Percentiles rank a stretch among this genome's conserved stretches.
These are phyloP conservation scores for Globisporangium spiculum DNA, from an alignment of 352 stramenopile species.

Conservation along the genomic window DNA sequence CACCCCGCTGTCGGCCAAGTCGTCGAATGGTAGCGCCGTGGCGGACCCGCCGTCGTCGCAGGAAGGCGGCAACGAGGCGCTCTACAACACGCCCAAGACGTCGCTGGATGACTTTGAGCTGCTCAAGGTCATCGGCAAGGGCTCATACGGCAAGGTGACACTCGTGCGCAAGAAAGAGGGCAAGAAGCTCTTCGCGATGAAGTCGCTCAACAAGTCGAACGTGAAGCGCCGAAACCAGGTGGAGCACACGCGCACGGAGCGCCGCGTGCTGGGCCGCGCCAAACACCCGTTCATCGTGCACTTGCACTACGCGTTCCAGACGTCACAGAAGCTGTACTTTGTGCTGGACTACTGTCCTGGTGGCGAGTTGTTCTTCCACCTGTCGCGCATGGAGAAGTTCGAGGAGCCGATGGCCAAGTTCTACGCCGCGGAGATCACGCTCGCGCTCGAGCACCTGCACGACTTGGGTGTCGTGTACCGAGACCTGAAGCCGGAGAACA, in stretches of 20 bases:
- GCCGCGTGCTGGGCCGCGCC: slow-evolving; percentile 80
- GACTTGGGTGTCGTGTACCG: slow-evolving; percentile 87
- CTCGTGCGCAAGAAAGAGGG: slow-evolving; percentile 83
- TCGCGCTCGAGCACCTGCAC: slow-evolving; percentile 89
- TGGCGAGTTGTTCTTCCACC: slow-evolving; percentile 90
- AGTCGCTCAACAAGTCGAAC: slow-evolving; percentile 89
- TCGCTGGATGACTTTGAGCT: slow-evolving; percentile 91
- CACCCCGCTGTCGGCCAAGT: slow-evolving; percentile 30
- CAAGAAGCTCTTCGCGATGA: slow-evolving; percentile 81
- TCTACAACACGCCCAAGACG: slow-evolving; percentile 90
- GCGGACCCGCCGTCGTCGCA: slow-evolving; percentile 14
- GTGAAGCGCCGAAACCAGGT: slow-evolving; percentile 86
- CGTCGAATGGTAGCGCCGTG: slow-evolving; percentile 9
- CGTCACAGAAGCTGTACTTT: slow-evolving; percentile 90
- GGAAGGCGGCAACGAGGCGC: slow-evolving; percentile 37
- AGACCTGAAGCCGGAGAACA: slow-evolving; percentile 87
- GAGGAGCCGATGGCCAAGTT: slow-evolving; percentile 84
- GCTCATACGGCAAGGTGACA: slow-evolving; percentile 91
- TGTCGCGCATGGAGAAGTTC: slow-evolving; percentile 89
- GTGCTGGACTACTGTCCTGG: slow-evolving; percentile 91
- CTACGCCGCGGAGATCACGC: slow-evolving; percentile 90
- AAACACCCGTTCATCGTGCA: slow-evolving; percentile 92
- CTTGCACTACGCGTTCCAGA: slow-evolving; percentile 91
- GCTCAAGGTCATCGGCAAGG: slow-evolving; percentile 91
- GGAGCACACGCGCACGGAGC: slow-evolving; percentile 81